phyloP scores from a whole-genome alignment of 148 eudicot species.

The Camellia japonica region DNA sequence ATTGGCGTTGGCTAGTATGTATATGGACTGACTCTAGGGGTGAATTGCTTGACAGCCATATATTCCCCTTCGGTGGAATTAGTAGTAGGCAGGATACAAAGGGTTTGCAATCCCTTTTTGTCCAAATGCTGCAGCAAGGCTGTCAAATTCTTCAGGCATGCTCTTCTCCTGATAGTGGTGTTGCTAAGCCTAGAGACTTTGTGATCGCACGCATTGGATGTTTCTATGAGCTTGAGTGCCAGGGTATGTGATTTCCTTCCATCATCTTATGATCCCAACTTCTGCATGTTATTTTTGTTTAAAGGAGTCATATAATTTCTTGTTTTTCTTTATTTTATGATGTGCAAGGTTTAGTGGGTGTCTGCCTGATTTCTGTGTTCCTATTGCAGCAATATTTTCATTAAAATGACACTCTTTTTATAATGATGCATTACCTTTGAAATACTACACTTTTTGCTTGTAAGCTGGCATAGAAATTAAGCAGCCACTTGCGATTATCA shows the following conservation, averaged over 20 bases:
- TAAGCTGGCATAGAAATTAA: neutral
- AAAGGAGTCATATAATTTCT: neutral
- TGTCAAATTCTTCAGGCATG: slow-evolving; percentile 87
- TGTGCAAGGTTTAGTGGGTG: neutral
- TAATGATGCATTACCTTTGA: neutral
- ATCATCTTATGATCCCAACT: neutral
- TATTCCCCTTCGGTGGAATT: slow-evolving; percentile 95
- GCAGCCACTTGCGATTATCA: neutral
- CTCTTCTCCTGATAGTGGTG: slow-evolving; percentile 58
- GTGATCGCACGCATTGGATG: slow-evolving; percentile 90
- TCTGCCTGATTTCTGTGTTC: neutral
- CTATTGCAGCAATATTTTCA: neutral
- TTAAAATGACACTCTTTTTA: neutral
- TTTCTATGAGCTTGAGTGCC: slow-evolving; percentile 93
- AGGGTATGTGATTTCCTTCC: slow-evolving; percentile 49
- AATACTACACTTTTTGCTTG: neutral
- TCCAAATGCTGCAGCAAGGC: slow-evolving; percentile 97
- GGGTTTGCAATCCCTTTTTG: slow-evolving; percentile 91
- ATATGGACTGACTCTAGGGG: slow-evolving; percentile 99
- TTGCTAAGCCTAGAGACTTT: slow-evolving; percentile 72
- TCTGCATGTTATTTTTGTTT: slow-evolving; percentile 6
- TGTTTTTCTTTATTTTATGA: neutral
- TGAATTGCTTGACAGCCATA: slow-evolving; percentile 84
- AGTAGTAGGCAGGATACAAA: slow-evolving; percentile 99
- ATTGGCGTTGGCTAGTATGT: slow-evolving; percentile 98